Base-by-base conservation (phyloP, 2,329 filamentous ascomycete species). In the Ophiostoma pallidulum region DNA sequence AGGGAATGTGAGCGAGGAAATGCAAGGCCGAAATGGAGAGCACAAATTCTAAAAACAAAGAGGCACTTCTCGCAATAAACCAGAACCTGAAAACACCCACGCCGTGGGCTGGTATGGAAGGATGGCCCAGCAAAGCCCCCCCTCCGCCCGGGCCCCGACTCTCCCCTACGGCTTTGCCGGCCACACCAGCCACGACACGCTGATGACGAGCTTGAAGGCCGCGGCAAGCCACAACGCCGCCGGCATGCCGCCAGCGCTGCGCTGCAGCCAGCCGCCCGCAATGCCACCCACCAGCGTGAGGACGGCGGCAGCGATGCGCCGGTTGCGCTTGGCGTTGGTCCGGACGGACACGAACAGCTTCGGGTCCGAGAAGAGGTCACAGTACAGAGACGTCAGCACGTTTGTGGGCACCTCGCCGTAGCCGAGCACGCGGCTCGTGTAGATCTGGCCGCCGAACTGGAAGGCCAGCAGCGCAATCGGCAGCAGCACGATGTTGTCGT, bases 131-230 rank as follows among this genome's bases (percentile, higher is more conserved):
- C n/a, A n/a, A n/a, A n/a, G n/a, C n/a, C n/a, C n/a, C n/a, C n/a
- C n/a, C n/a, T n/a, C n/a, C n/a, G n/a, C n/a, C n/a, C n/a, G n/a
- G n/a, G n/a, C n/a, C n/a, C n/a, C n/a, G 24, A 28, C 40, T 35
- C 36, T 39, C 37, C 36, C 20, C 39, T 50, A 47, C 42, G 68
- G 4, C 72, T 76, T n/a, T n/a, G n/a, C n/a, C n/a, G n/a, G n/a
- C 82, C 82, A 86, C 2, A 74, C 54, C 14, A 77, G 63, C 81
- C 82, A 85, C 0, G 73, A 64, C 2, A 75, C 19, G 0, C 78
- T 68, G 50, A 82, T 76, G 2, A 64, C 33, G 1, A 73, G 55
- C 64, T 86, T 85, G 40, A 84, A 56, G 0, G 55, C 62, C 0
- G 74, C 70, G 0, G 77, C 78, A n/a, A 73, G 67, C 79, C 79